A percentile compares a stretch with the other conserved stretches of the same genome.
Evolutionary conservation across 129 eudicot genomes (phyloP).

Genomic region (Rutidosis leptorrhynchoides): DNA sequence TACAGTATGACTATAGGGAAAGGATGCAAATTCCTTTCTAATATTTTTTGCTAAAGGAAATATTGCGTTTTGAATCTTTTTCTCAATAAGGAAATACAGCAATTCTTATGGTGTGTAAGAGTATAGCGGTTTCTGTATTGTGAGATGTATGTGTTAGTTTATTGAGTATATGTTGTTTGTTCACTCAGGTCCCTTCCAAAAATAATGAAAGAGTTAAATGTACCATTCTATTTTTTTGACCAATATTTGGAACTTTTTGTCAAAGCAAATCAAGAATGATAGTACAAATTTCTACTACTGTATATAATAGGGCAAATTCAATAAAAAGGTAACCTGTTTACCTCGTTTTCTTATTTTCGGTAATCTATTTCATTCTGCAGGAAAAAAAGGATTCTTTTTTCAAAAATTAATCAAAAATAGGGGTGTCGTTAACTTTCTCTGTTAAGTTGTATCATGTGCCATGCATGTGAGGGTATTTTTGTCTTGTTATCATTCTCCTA

Average conservation of each 20-base stretch:
- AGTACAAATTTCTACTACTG: background rate
- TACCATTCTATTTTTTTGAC: background rate
- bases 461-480: too few relatives aligned
- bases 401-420: too few relatives aligned
- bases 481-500: too few relatives aligned
- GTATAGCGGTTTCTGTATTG: background rate
- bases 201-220: background rate
- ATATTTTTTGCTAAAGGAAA: background rate
- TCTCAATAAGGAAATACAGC: background rate
- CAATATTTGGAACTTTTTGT: background rate
- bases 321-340: too few relatives aligned
- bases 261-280: background rate
- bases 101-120: conserved; percentile 12
- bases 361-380: too few relatives aligned
- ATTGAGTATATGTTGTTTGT: background rate
- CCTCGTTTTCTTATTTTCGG: too few relatives aligned
- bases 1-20: conserved; percentile 4
- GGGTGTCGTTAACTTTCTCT: too few relatives aligned
- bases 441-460: too few relatives aligned
- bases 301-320: too few relatives aligned
- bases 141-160: conserved; percentile 9
- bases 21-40: conserved; percentile 1
- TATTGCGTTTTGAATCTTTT: conserved; percentile 10
- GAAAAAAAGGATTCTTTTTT: too few relatives aligned
- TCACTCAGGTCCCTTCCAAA: background rate